Evolutionary conservation across 768 basidiomycete genomes (phyloP), one percentile per base, ranked within the genome.

Genomic region (Tricholoma hemisulphureum): DNA sequence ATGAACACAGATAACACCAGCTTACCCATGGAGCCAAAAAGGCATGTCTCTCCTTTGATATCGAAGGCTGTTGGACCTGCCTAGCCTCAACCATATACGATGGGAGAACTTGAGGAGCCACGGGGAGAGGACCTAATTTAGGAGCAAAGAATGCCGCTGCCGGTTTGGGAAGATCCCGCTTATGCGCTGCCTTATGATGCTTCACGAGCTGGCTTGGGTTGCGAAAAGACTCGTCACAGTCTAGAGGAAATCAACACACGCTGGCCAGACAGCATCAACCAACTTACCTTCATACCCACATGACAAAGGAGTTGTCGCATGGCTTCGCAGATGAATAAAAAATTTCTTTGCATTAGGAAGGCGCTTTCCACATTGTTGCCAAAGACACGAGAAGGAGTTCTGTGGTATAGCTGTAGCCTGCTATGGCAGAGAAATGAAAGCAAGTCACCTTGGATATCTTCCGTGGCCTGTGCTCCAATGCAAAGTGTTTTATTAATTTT

Each of bases 11-110:
- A 48, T 24, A 45, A 54, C 24, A 67, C 45, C 11, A 48, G 58
- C 80, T 60, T 65, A 87, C 88, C 84, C 81, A 83, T 58, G 79
- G 79, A 11, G 77, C 80, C 34, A 88, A 66, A 41, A 65, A 62
- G 14, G 68, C 72, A 65, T 88, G 88, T 43, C 80, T 76, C 18
- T 80, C 79, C 53, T 71, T 65, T 11, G 83, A 71, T 56, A 89
- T 84, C 4, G 69, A 64, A 37, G 80, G 71, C 52, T 75, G 78
- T 7, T 66, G 61, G 5, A 86, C 74, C 14, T 69, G 73, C 58
- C 75, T 70, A 10, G 81, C 72, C 56, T 80, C 75, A 24, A 81
- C 65, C 61, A 79, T 73, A 65, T 86, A 85, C 6, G 81, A 72
- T 28, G 85, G 85, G 35, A 86, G 64, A 13, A 56, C 63, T 8